Evolutionary conservation across 2,329 filamentous ascomycete species (phyloP).

Genomic region (Diaporthe sp.): DNA sequence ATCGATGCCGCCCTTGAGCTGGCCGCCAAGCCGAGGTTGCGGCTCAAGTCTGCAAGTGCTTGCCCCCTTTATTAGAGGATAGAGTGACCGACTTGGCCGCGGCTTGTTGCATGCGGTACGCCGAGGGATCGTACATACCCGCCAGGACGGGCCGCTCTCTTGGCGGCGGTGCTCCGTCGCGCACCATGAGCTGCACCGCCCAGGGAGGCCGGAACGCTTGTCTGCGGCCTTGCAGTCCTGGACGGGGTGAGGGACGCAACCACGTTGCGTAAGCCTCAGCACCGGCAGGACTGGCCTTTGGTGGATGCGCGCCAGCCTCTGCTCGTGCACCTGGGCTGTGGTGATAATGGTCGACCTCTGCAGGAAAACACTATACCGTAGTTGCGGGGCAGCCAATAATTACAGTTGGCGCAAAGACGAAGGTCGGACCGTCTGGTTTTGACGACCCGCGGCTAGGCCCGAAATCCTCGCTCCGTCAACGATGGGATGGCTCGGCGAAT

Average conservation of each 20-base stretch:
- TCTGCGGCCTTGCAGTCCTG: neutral
- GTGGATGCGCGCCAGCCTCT: neutral
- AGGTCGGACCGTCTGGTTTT: slow-evolving; percentile 14
- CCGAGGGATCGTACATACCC: neutral
- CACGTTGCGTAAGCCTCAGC: neutral
- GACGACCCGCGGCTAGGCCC: slow-evolving; percentile 8
- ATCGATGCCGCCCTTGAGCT: neutral
- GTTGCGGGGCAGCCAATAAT: neutral
- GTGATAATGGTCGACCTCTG: neutral
- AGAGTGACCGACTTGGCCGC: neutral
- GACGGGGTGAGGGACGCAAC: neutral
- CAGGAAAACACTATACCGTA: neutral
- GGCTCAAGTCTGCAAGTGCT: neutral
- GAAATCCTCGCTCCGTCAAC: neutral
- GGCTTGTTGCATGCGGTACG: neutral
- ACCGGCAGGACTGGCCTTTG: neutral
- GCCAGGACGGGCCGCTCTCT: neutral
- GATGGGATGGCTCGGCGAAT: slow-evolving; percentile 17
- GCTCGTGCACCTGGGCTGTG: neutral
- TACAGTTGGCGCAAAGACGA: neutral
- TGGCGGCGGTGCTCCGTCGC: neutral
- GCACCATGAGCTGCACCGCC: neutral
- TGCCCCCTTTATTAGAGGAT: neutral
- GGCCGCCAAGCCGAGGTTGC: neutral
- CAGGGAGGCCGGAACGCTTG: neutral